A percentile compares a stretch with the other conserved stretches of the same genome.
Evolutionary conservation across 306 rosid species (phyloP).

Genomic region (Cyclanthera cordifolia): DNA sequence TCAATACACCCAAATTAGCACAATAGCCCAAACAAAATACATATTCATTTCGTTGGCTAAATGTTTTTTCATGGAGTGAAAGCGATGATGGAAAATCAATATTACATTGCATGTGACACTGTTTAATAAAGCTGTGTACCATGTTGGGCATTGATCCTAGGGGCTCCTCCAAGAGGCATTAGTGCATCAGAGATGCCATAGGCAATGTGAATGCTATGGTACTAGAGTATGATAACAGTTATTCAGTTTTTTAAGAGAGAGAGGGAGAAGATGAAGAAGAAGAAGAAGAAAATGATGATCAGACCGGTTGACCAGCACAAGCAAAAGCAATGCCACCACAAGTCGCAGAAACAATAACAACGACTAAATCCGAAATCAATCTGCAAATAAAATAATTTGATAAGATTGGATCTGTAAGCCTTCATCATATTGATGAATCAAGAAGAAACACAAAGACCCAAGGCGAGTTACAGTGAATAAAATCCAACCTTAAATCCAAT

Average conservation of each 20-base stretch:
- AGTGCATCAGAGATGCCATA: not conserved
- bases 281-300: constrained; percentile 24
- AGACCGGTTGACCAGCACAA: constrained; percentile 95
- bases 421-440: constrained; percentile 16
- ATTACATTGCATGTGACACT: not conserved
- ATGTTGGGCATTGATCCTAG: constrained; percentile 2
- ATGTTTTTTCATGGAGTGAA: not conserved
- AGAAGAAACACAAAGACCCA: not conserved
- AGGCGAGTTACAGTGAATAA: not conserved
- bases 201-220: not conserved
- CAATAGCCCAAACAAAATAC: not conserved
- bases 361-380: constrained; percentile 87
- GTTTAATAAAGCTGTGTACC: not conserved
- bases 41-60: not conserved
- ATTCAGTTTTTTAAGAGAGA: not conserved
- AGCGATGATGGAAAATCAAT: not conserved
- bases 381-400: constrained; percentile 34
- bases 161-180: not conserved
- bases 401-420: constrained; percentile 20
- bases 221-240: not conserved
- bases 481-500: constrained; percentile 61
- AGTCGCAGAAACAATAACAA: constrained; percentile 93
- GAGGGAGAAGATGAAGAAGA: not conserved
- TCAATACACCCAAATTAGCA: not conserved
- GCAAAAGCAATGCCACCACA: constrained; percentile 98